Conservation (phyloP, 768 basidiomycete species). For the Boletellus ananas region DNA sequence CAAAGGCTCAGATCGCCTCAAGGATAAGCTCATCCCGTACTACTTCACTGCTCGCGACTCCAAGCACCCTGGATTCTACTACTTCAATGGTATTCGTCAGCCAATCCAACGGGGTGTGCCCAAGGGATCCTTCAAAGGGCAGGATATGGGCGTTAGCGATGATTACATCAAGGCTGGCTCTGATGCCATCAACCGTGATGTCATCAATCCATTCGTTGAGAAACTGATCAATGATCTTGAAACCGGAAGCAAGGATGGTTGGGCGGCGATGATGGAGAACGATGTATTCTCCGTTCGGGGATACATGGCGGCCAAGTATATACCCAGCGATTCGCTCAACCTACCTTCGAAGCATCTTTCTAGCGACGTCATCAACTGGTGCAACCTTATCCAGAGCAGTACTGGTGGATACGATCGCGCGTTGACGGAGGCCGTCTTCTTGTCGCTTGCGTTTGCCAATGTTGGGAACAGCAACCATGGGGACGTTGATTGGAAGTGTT, state of each 20-base stretch:
- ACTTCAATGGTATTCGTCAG: constrained; percentile 5
- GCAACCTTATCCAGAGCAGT: constrained; percentile 29
- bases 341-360: constrained; percentile 19
- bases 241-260: constrained; percentile 15
- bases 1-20: constrained; percentile 8
- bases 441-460: constrained; percentile 23
- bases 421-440: constrained; percentile 35
- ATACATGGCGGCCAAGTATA: neutral
- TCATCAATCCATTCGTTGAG: neutral
- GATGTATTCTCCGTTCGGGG: constrained; percentile 31
- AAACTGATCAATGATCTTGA: constrained; percentile 19
- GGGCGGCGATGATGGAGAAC: constrained; percentile 24
- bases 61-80: constrained; percentile 7
- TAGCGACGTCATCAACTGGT: constrained; percentile 29
- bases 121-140: neutral
- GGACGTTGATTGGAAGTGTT: constrained; percentile 26
- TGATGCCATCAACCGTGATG: neutral
- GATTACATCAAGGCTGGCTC: neutral
- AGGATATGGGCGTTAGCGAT: neutral
- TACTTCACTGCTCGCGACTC: constrained; percentile 11
- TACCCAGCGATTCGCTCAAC: constrained; percentile 16
- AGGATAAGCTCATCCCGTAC: constrained; percentile 23
- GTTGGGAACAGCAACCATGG: neutral
- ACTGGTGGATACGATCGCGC: constrained; percentile 34
- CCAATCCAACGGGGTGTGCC: neutral